These are phyloP conservation scores for Pseudopithomyces maydicus DNA, from an alignment of 2,329 filamentous ascomycete species.

Conservation along the genomic window DNA sequence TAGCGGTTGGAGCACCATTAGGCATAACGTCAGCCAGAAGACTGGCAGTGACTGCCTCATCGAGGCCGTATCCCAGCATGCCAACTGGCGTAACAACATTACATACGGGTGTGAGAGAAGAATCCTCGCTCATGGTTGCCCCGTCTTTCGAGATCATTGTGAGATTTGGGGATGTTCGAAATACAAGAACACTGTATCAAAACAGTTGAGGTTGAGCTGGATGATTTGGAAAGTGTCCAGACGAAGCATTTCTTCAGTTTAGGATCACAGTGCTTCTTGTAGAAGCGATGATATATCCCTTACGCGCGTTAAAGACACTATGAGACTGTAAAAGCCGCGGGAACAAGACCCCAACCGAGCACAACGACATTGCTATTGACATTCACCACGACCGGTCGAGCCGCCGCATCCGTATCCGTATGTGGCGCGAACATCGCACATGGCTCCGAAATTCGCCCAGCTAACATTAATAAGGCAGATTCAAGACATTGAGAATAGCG, in stretches of 20 bases:
- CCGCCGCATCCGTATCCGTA: neutral
- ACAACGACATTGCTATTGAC: too few relatives aligned
- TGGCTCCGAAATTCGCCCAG: neutral
- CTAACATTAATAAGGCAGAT: neutral
- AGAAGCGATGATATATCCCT: too few relatives aligned
- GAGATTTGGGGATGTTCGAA: neutral
- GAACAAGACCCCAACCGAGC: too few relatives aligned
- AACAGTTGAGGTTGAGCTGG: too few relatives aligned
- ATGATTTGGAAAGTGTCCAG: too few relatives aligned
- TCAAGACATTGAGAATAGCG: neutral
- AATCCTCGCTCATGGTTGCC: neutral
- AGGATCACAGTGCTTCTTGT: too few relatives aligned
- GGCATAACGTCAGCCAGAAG: slow-evolving; percentile 8
- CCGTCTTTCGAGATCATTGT: neutral
- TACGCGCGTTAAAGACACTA: too few relatives aligned
- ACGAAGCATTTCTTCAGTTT: too few relatives aligned
- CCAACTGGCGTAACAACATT: slow-evolving; percentile 54
- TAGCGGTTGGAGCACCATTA: slow-evolving; percentile 23
- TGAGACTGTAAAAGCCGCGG: too few relatives aligned
- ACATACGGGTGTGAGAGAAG: slow-evolving; percentile 13
- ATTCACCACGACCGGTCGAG: neutral
- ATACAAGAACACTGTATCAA: too few relatives aligned
- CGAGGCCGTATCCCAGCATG: slow-evolving; percentile 58
- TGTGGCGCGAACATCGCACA: neutral
- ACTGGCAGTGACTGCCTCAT: slow-evolving; percentile 32